phyloP scores from a whole-genome alignment of 371 early-diverging fungal genomes.

The Mortierella sp. region DNA sequence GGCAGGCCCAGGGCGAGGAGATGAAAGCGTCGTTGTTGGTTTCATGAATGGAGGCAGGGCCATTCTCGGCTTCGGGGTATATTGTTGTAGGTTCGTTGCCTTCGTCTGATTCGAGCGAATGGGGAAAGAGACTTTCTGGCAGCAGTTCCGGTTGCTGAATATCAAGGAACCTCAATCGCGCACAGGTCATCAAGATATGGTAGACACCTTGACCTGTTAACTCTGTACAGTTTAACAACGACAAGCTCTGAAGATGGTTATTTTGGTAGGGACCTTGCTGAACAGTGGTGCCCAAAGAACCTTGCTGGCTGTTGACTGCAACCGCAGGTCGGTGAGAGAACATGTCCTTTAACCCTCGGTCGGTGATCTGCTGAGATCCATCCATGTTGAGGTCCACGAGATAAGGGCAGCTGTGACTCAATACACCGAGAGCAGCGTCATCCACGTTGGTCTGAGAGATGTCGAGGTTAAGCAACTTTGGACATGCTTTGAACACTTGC shows the following conservation, averaged over 20 bases:
- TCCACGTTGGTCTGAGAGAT: conserved; percentile 44
- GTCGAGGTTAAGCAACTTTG: conserved; percentile 21
- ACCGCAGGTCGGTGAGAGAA: conserved; percentile 16
- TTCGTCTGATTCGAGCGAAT: conserved; percentile 27
- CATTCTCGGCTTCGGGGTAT: conserved; percentile 20
- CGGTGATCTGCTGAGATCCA: conserved; percentile 43
- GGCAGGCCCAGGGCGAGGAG: conserved; percentile 34
- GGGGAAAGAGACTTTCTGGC: conserved; percentile 47
- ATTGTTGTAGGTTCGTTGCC: conserved; percentile 14
- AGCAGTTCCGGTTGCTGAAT: conserved; percentile 48
- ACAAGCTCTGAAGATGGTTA: conserved; percentile 16
- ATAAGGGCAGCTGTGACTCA: conserved; percentile 22
- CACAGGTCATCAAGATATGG: conserved; percentile 40
- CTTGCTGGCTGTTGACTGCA: background rate
- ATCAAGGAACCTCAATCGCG: conserved; percentile 26
- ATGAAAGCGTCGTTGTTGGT: background rate
- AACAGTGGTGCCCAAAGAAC: background rate
- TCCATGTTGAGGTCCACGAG: conserved; percentile 30
- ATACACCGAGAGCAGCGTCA: conserved; percentile 25
- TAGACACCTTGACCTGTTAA: conserved; percentile 46
- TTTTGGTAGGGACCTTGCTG: conserved; percentile 25
- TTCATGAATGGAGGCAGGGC: background rate
- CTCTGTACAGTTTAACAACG: conserved; percentile 38
- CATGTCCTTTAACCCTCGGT: conserved; percentile 43
- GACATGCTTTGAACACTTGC: conserved; percentile 34